Evolutionary conservation across 78 protist genomes (phyloP), one percentile per base, ranked within the genome.

Genomic region (Chrysochromulina tobinii): DNA sequence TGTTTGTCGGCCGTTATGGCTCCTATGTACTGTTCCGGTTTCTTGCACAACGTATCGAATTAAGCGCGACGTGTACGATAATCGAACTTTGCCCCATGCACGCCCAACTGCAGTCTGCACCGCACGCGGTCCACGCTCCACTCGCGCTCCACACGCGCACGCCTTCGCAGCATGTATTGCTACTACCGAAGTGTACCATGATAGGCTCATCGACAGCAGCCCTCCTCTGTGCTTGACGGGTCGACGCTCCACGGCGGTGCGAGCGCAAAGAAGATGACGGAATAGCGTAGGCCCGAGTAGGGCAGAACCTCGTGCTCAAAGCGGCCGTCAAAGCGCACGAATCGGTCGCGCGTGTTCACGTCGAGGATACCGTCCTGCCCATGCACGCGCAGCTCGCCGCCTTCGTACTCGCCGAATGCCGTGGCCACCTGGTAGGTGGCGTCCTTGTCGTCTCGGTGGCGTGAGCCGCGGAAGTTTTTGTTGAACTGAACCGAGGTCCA

Each of bases 381-480:
- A 18, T 38, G 5, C 54, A 69, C 79, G 54, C 79, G 79, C 79
- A 69, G 79, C 79, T n/a, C 79, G 21, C 79, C 79, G 18, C 79
- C 79, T 0, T 6, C 18, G 53, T 69, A 69, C 54, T 25, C 79
- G 18, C 79, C 20, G 20, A 14, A 3, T 7, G 54, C 79, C 20
- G 15, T 17, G 51, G 48, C 50, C 3, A 17, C 77, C 48, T 68
- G 48, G 20, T 5, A 20, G 25, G 27, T 2, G 54, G 79, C 79
- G 79, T 69, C 79, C 79, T 69, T 69, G 12, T 69, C 79, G 53
- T 69, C 79, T 15, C 79, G 79, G 53, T 69, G 79, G 20, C 11
- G 53, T 6, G 14, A 8, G 79, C 53, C 79, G 79, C 79, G 72
- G 23, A 66, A 66, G 72, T 66, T 66, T 20, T 20, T 12, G 25